These are phyloP conservation scores for Polygonum aviculare DNA, from an alignment of 148 eudicot genomes.

Conservation along the genomic window DNA sequence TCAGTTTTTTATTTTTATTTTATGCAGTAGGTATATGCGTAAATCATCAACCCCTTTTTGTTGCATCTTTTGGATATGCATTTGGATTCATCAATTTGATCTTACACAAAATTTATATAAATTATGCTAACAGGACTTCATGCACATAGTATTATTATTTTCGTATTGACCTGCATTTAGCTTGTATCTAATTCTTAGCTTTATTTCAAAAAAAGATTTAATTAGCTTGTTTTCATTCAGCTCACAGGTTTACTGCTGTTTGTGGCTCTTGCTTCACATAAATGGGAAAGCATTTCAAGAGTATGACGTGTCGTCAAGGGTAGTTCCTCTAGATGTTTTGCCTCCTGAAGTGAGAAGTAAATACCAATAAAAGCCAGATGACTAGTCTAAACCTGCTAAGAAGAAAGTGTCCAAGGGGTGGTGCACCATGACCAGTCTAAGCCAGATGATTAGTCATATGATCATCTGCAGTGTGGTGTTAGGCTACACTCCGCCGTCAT, in stretches of 20 bases:
- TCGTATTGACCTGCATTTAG: neutral
- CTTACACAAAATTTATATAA: neutral
- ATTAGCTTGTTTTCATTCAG: neutral
- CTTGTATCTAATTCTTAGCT: neutral
- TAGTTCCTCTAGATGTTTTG: conserved; percentile 75
- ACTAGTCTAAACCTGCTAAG: conserved; percentile 69
- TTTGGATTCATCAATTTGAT: neutral
- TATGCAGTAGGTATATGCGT: neutral
- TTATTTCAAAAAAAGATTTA: neutral
- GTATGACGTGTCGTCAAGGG: conserved; percentile 65
- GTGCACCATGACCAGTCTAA: conserved; percentile 31
- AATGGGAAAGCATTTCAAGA: conserved; percentile 85
- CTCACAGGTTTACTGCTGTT: conserved; percentile 87
- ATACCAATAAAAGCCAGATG: conserved; percentile 76
- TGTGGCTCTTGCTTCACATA: conserved; percentile 82
- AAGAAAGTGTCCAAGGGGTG: conserved; percentile 75
- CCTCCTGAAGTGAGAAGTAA: conserved; percentile 53
- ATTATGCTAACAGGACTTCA: neutral
- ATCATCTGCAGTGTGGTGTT: neutral
- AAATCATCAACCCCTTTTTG: neutral
- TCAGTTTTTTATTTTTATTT: neutral
- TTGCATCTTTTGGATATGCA: neutral
- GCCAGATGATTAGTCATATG: neutral
- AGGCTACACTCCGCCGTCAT: neutral
- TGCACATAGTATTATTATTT: neutral